phyloP scores from a whole-genome alignment of 768 basidiomycete genomes.

The Lactarius psammicola region DNA sequence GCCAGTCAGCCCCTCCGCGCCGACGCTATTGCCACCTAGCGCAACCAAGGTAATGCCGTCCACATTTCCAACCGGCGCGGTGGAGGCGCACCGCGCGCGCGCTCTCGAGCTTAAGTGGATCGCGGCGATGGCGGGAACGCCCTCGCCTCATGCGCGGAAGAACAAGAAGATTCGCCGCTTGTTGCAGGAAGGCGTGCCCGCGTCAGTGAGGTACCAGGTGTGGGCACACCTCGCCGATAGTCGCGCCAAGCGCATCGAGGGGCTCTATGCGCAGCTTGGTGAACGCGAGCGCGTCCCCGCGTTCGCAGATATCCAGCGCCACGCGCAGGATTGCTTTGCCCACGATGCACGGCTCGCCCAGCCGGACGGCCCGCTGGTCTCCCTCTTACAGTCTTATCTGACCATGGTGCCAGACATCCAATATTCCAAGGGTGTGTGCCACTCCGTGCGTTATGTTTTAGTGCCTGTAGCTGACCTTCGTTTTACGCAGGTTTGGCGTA shows the following conservation, averaged over 20 bases:
- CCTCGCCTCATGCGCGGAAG: constrained; percentile 65
- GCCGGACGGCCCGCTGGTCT: constrained; percentile 54
- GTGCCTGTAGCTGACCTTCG: neutral
- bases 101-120: constrained; percentile 80
- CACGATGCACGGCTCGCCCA: constrained; percentile 59
- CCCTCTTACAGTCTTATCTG: constrained; percentile 64
- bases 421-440: constrained; percentile 55
- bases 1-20: constrained; percentile 22
- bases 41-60: neutral
- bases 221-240: constrained; percentile 82
- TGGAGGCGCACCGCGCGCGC: constrained; percentile 67
- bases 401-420: constrained; percentile 83
- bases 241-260: constrained; percentile 64
- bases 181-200: constrained; percentile 72
- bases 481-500: constrained; percentile 55
- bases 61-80: neutral
- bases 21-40: constrained; percentile 10
- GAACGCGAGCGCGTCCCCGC: constrained; percentile 52
- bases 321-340: constrained; percentile 53
- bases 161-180: constrained; percentile 77
- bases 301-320: constrained; percentile 55
- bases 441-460: constrained; percentile 24
- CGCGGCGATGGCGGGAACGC: constrained; percentile 51
- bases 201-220: constrained; percentile 78
- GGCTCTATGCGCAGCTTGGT: constrained; percentile 64